These are phyloP conservation scores for Skeletonema potamos DNA, from an alignment of 108 stramenopile species.

Conservation along the genomic window DNA sequence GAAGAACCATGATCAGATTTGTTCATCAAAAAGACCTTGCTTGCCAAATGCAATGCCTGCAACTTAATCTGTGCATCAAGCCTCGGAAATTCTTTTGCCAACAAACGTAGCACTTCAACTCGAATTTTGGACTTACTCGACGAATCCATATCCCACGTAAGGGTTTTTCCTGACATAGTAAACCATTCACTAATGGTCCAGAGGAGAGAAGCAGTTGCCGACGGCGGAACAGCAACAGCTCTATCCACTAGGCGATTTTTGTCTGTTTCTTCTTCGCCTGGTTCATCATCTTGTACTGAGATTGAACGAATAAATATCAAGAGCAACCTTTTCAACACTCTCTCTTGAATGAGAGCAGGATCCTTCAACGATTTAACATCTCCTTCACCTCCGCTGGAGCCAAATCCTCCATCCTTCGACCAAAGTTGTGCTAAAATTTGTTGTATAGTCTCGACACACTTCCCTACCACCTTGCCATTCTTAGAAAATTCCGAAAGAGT, in stretches of 20 bases:
- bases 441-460: conserved; percentile 88
- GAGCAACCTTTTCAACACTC: conserved; percentile 62
- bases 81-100: conserved; percentile 72
- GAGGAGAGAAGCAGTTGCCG: conserved; percentile 64
- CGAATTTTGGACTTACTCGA: conserved; percentile 46
- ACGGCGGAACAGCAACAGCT: conserved; percentile 52
- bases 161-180: conserved; percentile 16
- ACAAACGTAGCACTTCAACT: conserved; percentile 83
- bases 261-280: conserved; percentile 37
- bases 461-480: conserved; percentile 83
- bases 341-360: conserved; percentile 62
- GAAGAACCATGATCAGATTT: conserved; percentile 12
- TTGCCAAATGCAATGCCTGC: conserved; percentile 93
- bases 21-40: conserved; percentile 67
- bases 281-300: conserved; percentile 38
- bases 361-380: conserved; percentile 44
- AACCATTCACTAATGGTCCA: conserved; percentile 84
- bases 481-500: conserved; percentile 71
- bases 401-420: conserved; percentile 7
- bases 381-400: conserved; percentile 16
- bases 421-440: conserved; percentile 80
- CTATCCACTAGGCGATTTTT: conserved; percentile 22
- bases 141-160: conserved; percentile 25
- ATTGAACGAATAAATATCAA: conserved; percentile 70
- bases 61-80: conserved; percentile 77